These are phyloP conservation scores for Helotiales sp. DNA, from an alignment of 2,329 filamentous ascomycete species.

Conservation along the genomic window DNA sequence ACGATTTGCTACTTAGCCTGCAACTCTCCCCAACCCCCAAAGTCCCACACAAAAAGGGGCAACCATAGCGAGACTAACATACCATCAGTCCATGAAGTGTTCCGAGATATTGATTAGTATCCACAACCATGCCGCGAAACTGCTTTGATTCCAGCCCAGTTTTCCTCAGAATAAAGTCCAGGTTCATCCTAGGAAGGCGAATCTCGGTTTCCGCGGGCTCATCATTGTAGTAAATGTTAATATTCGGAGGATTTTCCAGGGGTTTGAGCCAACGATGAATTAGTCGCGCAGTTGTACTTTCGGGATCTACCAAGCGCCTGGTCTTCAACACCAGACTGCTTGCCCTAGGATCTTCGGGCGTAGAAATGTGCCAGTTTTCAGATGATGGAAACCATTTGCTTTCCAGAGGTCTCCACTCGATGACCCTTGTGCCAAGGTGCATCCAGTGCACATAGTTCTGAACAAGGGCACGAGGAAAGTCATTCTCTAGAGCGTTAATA, in stretches of 20 bases:
- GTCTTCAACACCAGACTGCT: not conserved
- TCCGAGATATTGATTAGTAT: constrained; percentile 45
- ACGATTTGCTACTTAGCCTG: too few species aligned
- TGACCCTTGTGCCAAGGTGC: constrained; percentile 5
- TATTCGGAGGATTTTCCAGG: constrained; percentile 38
- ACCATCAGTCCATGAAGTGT: constrained; percentile 50
- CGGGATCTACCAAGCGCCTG: constrained; percentile 35
- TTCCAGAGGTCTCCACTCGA: constrained; percentile 25
- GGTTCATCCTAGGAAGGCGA: constrained; percentile 46
- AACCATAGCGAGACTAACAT: too few species aligned
- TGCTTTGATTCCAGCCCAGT: constrained; percentile 45
- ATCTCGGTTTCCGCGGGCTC: constrained; percentile 30
- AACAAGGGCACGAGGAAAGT: constrained; percentile 18
- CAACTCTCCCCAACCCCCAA: too few species aligned
- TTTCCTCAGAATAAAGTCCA: constrained; percentile 45
- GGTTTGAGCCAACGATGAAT: constrained; percentile 38
- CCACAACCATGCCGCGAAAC: constrained; percentile 50
- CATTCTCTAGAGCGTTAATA: not conserved
- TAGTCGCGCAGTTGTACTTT: constrained; percentile 36
- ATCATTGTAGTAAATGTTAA: constrained; percentile 37
- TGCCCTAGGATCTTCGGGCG: not conserved
- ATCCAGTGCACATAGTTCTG: constrained; percentile 21
- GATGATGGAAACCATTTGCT: constrained; percentile 32
- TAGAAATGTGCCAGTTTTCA: constrained; percentile 31
- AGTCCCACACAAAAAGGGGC: too few species aligned